These are phyloP conservation scores for Hyaloscypha hepaticicola DNA, from an alignment of 495 filamentous ascomycete species.

Conservation along the genomic window DNA sequence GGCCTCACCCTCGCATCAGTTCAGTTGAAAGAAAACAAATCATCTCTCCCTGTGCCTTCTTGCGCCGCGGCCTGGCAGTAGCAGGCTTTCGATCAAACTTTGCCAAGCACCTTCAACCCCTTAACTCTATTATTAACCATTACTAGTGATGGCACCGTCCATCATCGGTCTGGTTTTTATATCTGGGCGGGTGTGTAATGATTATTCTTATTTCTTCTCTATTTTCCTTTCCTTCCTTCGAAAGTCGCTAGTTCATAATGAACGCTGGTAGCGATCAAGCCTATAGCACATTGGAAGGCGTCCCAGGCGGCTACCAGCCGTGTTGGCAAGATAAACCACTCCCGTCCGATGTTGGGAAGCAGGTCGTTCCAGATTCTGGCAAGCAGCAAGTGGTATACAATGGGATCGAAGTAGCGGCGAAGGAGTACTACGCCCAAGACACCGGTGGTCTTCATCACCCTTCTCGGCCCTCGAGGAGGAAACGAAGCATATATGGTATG, in stretches of 20 bases:
- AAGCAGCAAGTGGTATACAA: conserved; percentile 15
- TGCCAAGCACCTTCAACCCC: too few species aligned
- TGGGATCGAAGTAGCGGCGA: conserved; percentile 6
- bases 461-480: conserved; percentile 7
- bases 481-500: too few species aligned
- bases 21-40: too few species aligned
- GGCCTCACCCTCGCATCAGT: too few species aligned
- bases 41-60: too few species aligned
- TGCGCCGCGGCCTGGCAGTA: too few species aligned
- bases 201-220: background rate
- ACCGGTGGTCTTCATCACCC: too few species aligned
- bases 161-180: too few species aligned
- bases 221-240: background rate
- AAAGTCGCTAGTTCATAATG: background rate
- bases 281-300: conserved; percentile 9
- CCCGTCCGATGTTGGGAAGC: background rate
- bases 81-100: background rate
- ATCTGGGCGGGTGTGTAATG: background rate
- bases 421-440: background rate
- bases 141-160: too few species aligned
- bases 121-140: too few species aligned
- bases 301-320: background rate
- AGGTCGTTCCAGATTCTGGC: conserved; percentile 21
- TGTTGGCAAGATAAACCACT: background rate
- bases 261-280: background rate